These are phyloP conservation scores for Vitis hybrid DNA, from an alignment of 177 flowering plant species.

Conservation along the genomic window DNA sequence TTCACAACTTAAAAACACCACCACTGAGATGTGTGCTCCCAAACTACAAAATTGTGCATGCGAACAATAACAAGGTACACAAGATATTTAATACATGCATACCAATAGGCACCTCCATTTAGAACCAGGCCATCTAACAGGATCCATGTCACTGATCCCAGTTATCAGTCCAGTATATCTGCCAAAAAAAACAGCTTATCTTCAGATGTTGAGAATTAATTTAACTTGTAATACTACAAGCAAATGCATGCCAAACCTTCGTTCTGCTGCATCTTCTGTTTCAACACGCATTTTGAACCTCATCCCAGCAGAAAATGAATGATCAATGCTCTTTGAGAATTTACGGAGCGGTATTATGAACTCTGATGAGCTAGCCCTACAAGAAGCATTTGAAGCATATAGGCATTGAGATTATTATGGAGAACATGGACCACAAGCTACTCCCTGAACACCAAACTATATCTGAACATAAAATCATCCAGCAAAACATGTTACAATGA, in stretches of 20 bases:
- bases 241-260: constrained; percentile 49
- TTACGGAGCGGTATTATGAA: constrained; percentile 68
- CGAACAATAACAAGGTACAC: neutral
- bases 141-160: constrained; percentile 78
- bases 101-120: constrained; percentile 90
- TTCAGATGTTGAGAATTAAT: neutral
- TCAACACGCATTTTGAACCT: constrained; percentile 87
- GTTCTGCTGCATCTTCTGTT: constrained; percentile 85
- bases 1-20: too few species aligned
- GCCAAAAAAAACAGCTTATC: constrained; percentile 11
- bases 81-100: constrained; percentile 16
- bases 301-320: constrained; percentile 62
- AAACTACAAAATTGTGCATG: neutral
- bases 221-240: neutral
- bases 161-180: constrained; percentile 74
- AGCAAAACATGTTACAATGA: too few species aligned
- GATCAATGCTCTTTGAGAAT: constrained; percentile 60
- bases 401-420: neutral
- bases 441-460: neutral
- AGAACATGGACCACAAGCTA: neutral
- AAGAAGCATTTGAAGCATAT: constrained; percentile 16
- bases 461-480: too few species aligned
- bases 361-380: constrained; percentile 74
- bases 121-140: constrained; percentile 80
- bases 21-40: neutral